Base-by-base conservation (phyloP, 1,139 yeast species). In the Taiozyma onychis region DNA sequence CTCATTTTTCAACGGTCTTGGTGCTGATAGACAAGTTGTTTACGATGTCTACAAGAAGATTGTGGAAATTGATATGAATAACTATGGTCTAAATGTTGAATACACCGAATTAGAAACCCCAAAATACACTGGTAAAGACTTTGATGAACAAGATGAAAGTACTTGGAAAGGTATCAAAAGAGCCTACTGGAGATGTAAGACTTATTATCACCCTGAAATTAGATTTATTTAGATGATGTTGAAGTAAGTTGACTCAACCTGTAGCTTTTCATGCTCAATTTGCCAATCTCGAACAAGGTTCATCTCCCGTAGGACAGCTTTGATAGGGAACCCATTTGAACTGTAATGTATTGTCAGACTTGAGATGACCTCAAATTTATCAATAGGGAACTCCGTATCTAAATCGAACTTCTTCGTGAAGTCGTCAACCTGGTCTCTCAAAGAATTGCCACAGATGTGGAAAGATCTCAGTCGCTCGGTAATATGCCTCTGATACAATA, bases 1-100 rank as follows among this genome's bases (percentile, higher is more conserved):
- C 57, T 88, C 96, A 2, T 91, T 89, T 65, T 91, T 91, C 74
- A 91, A 91, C 62, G 98, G 98, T 0, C 75, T 91, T 39, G 98
- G 98, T n/a, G 98, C 97, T 7, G 98, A 91, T 62, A 76, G 97
- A 62, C 82, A 86, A 64, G 79, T 90, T 11, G 80, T 91, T 53
- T 91, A 91, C 66, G 97, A 91, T 61, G 97, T 91, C 14, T 91
- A 91, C 72, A 83, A 81, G 64, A 78, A 81, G 60, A 83, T 91
- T 54, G 96, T 88, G 7, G 88, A 84, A 58, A 69, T 89, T 51
- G 98, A 91, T 65, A 74, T 91, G 59, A 74, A 74, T 47, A 88
- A 86, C 60, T 90, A 86, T 63, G 98, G 98, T 3, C 71, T 91
- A 61, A 61, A 72, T 28, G 62, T 59, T 26, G 48, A 51, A 30